Base-by-base conservation (phyloP, 176 grass and related monocot species). In the Eragrostis nindensis region DNA sequence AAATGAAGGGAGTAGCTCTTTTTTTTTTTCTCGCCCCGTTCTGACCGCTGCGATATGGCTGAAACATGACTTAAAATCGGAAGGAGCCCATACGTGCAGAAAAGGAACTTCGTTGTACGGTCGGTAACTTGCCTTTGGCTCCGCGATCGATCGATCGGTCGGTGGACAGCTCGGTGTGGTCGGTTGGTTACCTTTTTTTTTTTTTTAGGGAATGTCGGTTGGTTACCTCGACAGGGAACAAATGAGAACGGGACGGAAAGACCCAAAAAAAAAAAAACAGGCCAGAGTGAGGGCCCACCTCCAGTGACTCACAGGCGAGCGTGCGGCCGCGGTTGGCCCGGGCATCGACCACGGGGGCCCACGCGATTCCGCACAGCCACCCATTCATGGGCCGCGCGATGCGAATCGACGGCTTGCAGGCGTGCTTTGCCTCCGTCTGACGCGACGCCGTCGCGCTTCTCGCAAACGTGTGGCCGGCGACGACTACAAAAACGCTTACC, bases 201-300 rank as follows among this genome's bases (percentile, higher is more conserved):
- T n/a, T n/a, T n/a, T n/a, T n/a, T n/a, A n/a, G n/a, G n/a, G n/a
- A n/a, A n/a, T n/a, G n/a, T n/a, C n/a, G n/a, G 17, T 7, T 53
- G 56, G 54, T 27, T 65, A 62, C 60, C 62, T 65, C 11, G 49
- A 15, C 49, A 40, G 82, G 82, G 42, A 84, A 77, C 73, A 84
- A 3, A 73, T 70, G 64, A 62, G 53, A 84, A 84, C 63, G 52
- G 62, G 43, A 68, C 24, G 16, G 38, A 11, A 11, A 24, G 0
- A 7, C 12, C n/a, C n/a, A n/a, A 32, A 1, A 8, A 8, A 1
- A 3, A 7, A 8, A 9, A 10, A 66, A 52, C 12, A 6, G 42
- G 36, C 11, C 5, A 16, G 3, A 1, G 14, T 0, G 19, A 2
- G 56, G 80, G 4, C 66, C 83, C 83, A 42, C 55, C 0, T 14